phyloP scores from a whole-genome alignment of 192 early-diverging fungal species.

The Podochytrium sp. region DNA sequence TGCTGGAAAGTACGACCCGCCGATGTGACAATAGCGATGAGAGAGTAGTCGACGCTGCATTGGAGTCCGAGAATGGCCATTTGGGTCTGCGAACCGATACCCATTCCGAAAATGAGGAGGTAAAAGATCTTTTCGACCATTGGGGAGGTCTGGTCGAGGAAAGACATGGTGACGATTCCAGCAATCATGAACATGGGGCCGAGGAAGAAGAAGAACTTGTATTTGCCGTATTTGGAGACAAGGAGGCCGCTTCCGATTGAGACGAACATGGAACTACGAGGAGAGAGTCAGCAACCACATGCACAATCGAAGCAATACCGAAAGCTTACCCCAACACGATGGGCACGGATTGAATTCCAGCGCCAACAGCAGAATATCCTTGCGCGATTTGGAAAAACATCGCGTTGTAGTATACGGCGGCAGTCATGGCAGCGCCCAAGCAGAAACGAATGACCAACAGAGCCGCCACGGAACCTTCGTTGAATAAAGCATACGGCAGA shows the following conservation, averaged over 20 bases:
- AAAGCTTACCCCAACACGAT: constrained; percentile 71
- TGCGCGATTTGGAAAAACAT: constrained; percentile 82
- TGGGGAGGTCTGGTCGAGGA: constrained; percentile 20
- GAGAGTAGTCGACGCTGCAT: constrained; percentile 27
- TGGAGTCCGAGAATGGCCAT: constrained; percentile 33
- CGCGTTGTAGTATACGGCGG: constrained; percentile 72
- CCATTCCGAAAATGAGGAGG: constrained; percentile 36
- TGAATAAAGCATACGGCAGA: constrained; percentile 63
- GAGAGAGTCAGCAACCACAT: too few species aligned
- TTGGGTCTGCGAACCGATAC: constrained; percentile 32
- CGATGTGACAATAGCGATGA: constrained; percentile 38
- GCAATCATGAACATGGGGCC: constrained; percentile 30
- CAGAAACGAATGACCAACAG: constrained; percentile 31
- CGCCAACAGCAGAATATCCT: constrained; percentile 67
- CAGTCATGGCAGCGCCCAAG: constrained; percentile 35
- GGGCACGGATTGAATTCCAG: constrained; percentile 74
- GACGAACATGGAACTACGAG: constrained; percentile 34
- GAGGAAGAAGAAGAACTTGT: constrained; percentile 35
- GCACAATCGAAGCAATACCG: too few species aligned
- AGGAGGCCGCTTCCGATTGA: constrained; percentile 12
- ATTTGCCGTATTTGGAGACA: constrained; percentile 26
- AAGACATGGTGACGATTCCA: constrained; percentile 28
- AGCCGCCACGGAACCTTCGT: constrained; percentile 39
- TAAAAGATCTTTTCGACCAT: constrained; percentile 26
- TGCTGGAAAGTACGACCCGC: constrained; percentile 26